phyloP scores from a whole-genome alignment of 2,329 filamentous ascomycete genomes.

The Plectosphaerella cucumerina region DNA sequence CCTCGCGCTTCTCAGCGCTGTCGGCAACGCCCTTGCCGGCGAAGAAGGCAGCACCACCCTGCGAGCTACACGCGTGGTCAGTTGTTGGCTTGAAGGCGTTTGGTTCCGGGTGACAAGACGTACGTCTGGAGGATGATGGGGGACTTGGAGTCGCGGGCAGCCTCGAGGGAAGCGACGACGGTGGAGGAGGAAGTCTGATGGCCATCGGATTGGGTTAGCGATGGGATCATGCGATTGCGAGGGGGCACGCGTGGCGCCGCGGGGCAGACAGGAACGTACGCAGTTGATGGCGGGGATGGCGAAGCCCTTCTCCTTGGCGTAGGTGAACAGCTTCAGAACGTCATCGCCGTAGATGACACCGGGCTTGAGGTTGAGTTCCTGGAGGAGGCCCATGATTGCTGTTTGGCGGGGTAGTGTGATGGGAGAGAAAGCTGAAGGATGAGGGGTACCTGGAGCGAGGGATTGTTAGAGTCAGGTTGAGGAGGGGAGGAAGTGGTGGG shows the following conservation, averaged over 20 bases:
- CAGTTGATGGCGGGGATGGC: conserved; percentile 92
- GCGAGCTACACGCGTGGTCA: conserved; percentile 43
- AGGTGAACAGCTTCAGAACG: conserved; percentile 70
- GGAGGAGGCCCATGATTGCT: conserved; percentile 22
- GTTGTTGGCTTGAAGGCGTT: not conserved
- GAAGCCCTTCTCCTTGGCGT: conserved; percentile 82
- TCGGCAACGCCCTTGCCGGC: conserved; percentile 87
- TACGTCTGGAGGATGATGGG: conserved; percentile 85
- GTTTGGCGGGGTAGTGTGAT: conserved; percentile 1
- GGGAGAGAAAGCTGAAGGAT: no score
- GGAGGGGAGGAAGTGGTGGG: not conserved
- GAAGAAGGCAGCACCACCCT: conserved; percentile 92
- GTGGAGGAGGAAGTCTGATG: conserved; percentile 70
- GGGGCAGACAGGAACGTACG: conserved; percentile 15
- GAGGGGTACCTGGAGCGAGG: not conserved
- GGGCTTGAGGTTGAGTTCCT: conserved; percentile 45
- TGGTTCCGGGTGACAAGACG: not conserved
- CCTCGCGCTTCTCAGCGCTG: conserved; percentile 66
- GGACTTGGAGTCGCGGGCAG: conserved; percentile 84
- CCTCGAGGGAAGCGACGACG: conserved; percentile 84
- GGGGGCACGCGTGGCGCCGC: no score
- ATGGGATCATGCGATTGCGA: not conserved
- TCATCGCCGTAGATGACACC: conserved; percentile 53
- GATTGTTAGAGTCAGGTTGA: not conserved
- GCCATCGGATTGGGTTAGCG: not conserved